Percentiles rank a stretch among this genome's conserved stretches.
These are phyloP conservation scores for Neonectria coccinea DNA, from an alignment of 2,329 filamentous ascomycete genomes.

Conservation along the genomic window DNA sequence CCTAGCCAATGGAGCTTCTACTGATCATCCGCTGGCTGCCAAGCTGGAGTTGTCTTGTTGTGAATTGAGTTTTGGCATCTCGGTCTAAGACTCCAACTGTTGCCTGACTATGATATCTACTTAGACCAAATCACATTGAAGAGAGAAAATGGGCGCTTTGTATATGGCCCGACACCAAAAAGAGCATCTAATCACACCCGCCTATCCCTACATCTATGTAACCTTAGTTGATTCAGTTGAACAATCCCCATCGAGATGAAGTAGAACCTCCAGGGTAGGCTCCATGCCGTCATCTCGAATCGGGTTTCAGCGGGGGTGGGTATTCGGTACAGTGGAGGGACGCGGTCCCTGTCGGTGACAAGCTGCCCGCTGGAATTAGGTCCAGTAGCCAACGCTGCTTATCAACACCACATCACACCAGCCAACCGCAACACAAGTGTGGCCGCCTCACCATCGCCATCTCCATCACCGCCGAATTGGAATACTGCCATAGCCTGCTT, in stretches of 20 bases:
- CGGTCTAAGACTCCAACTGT: no score
- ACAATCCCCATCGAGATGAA: background rate
- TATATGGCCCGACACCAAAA: background rate
- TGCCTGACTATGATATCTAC: no score
- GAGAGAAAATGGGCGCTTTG: no score
- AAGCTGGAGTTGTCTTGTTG: no score
- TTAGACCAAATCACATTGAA: no score
- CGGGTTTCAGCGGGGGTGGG: slow-evolving; percentile 18
- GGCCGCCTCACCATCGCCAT: background rate
- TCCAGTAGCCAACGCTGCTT: slow-evolving; percentile 20
- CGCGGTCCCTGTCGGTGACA: slow-evolving; percentile 10
- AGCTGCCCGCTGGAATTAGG: slow-evolving; percentile 14
- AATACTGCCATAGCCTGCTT: background rate
- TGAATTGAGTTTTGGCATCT: no score
- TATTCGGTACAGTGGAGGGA: slow-evolving; percentile 18
- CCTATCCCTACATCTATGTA: no score
- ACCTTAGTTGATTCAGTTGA: no score
- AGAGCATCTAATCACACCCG: background rate
- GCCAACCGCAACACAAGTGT: background rate
- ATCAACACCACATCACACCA: slow-evolving; percentile 27
- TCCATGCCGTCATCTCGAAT: background rate
- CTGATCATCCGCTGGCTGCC: no score
- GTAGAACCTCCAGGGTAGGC: slow-evolving; percentile 10
- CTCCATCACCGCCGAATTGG: slow-evolving; percentile 1
- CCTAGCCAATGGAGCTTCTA: no score